Base-by-base conservation (phyloP, 768 basidiomycete species). In the Tulasnella sp. region DNA sequence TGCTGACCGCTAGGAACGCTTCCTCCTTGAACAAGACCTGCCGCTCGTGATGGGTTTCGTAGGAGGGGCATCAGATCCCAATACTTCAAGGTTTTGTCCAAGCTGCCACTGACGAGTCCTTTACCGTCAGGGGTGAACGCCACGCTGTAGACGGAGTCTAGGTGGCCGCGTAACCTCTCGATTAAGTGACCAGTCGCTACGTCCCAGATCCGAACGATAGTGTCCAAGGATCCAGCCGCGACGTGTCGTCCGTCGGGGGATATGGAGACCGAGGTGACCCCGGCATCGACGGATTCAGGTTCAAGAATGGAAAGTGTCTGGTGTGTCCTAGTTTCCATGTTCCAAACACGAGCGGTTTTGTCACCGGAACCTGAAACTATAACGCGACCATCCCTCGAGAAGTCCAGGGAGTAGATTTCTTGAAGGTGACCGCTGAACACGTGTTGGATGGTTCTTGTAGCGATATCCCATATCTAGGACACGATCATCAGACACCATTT, bases 371-470 rank as follows among this genome's bases (percentile, higher is more conserved):
- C 92, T 3, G 88, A 91, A 8, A 92, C 87, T 62, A 94, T 83
- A 63, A 85, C 76, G 4, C 81, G 75, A 6, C 92, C 91, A 63
- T 92, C 86, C n/a, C 75, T 70, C 1, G 88, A 87, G 70, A 92
- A 94, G 68, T 87, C 89, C 61, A 96, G 82, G 1, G 90, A 89
- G 70, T 94, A 94, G 65, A 96, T 91, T 65, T 94, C 92, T 66
- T 90, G 86, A 64, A 81, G 80, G 70, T 96, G 92, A 4, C 92
- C 92, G 62, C 86, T 82, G 64, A 93, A 89, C 8, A 86, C 73
- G 61, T 79, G 82, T 56, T 82, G 78, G 65, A 93, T 87, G 34
- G 78, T 78, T 63, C 83, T 83, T 64, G 81, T 82, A 43, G 76
- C 75, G 63, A 96, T 88, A 64, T 93, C 89, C 92, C 92, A 96